These are phyloP conservation scores for Pyricularia grisea DNA, from an alignment of 2,329 filamentous ascomycete species.

Conservation along the genomic window DNA sequence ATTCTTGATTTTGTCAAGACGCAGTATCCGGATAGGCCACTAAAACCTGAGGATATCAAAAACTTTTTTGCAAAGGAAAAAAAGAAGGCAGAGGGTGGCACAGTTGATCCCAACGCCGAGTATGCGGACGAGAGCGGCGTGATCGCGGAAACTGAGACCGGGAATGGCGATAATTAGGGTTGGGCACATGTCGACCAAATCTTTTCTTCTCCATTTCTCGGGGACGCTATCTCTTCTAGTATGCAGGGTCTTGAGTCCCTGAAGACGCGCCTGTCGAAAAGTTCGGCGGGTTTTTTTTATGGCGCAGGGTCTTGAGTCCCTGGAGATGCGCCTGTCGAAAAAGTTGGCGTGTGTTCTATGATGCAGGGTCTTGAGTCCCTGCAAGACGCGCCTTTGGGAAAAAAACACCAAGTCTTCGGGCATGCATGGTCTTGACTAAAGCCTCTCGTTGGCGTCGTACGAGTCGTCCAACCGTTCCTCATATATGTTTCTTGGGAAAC, in stretches of 20 bases:
- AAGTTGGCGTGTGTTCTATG: too few relatives aligned
- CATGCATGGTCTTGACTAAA: too few relatives aligned
- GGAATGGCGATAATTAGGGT: background rate
- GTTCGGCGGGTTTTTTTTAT: too few relatives aligned
- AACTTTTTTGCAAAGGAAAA: background rate
- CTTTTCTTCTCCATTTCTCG: background rate
- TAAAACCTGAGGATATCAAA: background rate
- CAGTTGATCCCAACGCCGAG: background rate
- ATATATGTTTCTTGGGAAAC: too few relatives aligned
- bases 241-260: background rate
- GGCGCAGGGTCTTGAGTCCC: too few relatives aligned
- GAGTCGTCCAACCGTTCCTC: too few relatives aligned
- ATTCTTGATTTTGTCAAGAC: constrained; percentile 1
- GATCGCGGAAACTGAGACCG: background rate
- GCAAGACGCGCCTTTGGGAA: too few relatives aligned
- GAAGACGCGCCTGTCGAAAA: too few relatives aligned
- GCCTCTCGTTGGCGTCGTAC: too few relatives aligned
- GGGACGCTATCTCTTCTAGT: background rate
- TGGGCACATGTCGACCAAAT: background rate
- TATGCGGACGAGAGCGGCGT: background rate
- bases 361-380: too few relatives aligned
- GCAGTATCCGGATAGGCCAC: background rate
- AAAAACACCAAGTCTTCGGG: too few relatives aligned
- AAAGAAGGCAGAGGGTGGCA: background rate
- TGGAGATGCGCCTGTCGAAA: too few relatives aligned